Conservation (phyloP, 495 filamentous ascomycete species). For the Hamigera avellanea region DNA sequence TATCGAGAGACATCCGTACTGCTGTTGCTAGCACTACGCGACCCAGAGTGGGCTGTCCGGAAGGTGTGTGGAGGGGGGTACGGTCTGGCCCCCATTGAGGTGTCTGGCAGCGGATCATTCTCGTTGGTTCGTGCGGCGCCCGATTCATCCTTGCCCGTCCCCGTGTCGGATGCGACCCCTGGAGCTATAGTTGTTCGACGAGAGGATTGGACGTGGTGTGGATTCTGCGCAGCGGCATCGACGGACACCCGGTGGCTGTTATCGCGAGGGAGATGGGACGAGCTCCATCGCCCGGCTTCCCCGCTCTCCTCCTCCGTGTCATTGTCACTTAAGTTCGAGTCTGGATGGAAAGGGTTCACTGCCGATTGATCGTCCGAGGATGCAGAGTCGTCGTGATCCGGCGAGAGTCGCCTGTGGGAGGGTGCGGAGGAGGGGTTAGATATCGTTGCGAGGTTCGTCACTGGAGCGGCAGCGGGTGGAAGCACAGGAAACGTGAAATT, state of each 20-base stretch:
- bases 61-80: not conserved
- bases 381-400: conserved; percentile 15
- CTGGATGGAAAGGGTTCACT: conserved; percentile 20
- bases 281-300: not conserved
- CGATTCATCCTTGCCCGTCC: too few relatives aligned
- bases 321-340: conserved; percentile 15
- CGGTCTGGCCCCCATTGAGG: too few relatives aligned
- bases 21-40: conserved; percentile 28
- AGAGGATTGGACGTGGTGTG: conserved; percentile 12
- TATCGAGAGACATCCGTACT: conserved; percentile 36
- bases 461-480: not conserved
- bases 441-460: conserved; percentile 2
- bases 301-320: conserved; percentile 1
- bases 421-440: conserved; percentile 2
- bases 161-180: too few relatives aligned
- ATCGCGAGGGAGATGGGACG: not conserved
- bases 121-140: too few relatives aligned
- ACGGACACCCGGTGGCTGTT: not conserved
- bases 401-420: conserved; percentile 1
- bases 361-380: conserved; percentile 17
- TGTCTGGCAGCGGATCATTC: too few relatives aligned
- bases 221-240: conserved; percentile 15
- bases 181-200: too few relatives aligned
- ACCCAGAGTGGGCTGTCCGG: conserved; percentile 4
- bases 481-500: not conserved